A percentile compares a stretch with the other conserved stretches of the same genome.
phyloP scores from a whole-genome alignment of 2,329 filamentous ascomycete genomes.

The Lachnellula arida region DNA sequence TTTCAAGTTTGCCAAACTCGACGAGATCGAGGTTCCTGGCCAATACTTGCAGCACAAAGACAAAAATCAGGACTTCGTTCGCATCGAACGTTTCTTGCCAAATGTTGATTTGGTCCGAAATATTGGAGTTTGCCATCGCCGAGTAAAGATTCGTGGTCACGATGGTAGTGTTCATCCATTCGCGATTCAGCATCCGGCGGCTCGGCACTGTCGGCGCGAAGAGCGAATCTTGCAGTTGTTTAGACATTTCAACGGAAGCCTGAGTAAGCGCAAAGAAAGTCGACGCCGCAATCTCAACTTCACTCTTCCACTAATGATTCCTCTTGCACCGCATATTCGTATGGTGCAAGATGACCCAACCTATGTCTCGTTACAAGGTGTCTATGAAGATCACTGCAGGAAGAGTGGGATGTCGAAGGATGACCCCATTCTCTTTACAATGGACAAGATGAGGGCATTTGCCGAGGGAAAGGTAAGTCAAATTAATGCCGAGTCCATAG shows the following conservation, averaged over 20 bases:
- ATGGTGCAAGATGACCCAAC: slow-evolving; percentile 94
- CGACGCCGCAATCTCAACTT: slow-evolving; percentile 92
- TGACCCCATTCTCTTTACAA: slow-evolving; percentile 88
- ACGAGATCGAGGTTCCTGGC: slow-evolving; percentile 95
- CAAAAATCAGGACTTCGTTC: slow-evolving; percentile 97
- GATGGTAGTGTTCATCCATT: slow-evolving; percentile 97
- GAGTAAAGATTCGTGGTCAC: slow-evolving; percentile 93
- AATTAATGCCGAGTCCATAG: not conserved
- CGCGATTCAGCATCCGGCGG: slow-evolving; percentile 92
- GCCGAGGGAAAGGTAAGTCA: slow-evolving; percentile 48
- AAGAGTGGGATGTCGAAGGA: slow-evolving; percentile 86
- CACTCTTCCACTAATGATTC: slow-evolving; percentile 92
- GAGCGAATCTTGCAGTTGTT: slow-evolving; percentile 95
- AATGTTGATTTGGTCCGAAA: slow-evolving; percentile 90
- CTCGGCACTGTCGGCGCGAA: slow-evolving; percentile 85
- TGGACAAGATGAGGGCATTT: slow-evolving; percentile 84
- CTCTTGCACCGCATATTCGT: slow-evolving; percentile 87
- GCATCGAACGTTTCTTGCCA: slow-evolving; percentile 93
- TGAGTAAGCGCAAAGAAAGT: slow-evolving; percentile 91
- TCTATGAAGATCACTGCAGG: slow-evolving; percentile 95
- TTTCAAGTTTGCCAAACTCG: slow-evolving; percentile 96
- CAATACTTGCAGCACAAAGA: slow-evolving; percentile 97
- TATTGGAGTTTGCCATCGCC: slow-evolving; percentile 84
- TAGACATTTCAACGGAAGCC: slow-evolving; percentile 90
- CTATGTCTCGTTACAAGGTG: slow-evolving; percentile 88